Percentiles rank a stretch among this genome's conserved stretches.
Conservation (phyloP, 2,329 filamentous ascomycete species). For the Penicillium sp. region DNA sequence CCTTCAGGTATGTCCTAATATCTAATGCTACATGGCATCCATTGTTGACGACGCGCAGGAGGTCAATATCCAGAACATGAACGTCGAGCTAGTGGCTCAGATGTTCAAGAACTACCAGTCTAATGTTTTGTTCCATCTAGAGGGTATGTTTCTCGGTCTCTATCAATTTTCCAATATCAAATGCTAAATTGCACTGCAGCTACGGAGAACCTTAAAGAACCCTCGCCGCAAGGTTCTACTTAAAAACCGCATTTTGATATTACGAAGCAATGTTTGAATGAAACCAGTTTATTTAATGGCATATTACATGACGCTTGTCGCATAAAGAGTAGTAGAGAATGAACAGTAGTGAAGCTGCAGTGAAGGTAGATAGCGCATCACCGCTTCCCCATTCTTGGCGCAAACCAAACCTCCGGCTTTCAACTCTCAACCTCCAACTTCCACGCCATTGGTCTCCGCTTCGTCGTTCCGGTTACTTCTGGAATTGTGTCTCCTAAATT, state of each 20-base stretch:
- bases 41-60: conserved; percentile 58
- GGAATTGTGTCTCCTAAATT: neutral
- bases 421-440: neutral
- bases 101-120: conserved; percentile 99
- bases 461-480: neutral
- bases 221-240: conserved; percentile 43
- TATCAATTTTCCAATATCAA: neutral
- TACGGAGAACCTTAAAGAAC: conserved; percentile 80
- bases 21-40: neutral
- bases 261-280: conserved; percentile 34
- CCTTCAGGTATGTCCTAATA: conserved; percentile 64
- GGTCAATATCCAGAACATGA: conserved; percentile 99
- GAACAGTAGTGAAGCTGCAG: neutral
- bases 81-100: conserved; percentile 93
- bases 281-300: neutral
- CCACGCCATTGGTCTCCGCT: neutral
- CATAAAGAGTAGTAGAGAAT: no score
- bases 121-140: conserved; percentile 93
- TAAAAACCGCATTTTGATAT: neutral
- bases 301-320: neutral
- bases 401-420: conserved; percentile 1
- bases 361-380: neutral
- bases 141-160: conserved; percentile 62
- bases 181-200: conserved; percentile 51
- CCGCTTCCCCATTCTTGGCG: conserved; percentile 7